phyloP scores from a whole-genome alignment of 495 filamentous ascomycete species.

The Penicillium chermesinum region DNA sequence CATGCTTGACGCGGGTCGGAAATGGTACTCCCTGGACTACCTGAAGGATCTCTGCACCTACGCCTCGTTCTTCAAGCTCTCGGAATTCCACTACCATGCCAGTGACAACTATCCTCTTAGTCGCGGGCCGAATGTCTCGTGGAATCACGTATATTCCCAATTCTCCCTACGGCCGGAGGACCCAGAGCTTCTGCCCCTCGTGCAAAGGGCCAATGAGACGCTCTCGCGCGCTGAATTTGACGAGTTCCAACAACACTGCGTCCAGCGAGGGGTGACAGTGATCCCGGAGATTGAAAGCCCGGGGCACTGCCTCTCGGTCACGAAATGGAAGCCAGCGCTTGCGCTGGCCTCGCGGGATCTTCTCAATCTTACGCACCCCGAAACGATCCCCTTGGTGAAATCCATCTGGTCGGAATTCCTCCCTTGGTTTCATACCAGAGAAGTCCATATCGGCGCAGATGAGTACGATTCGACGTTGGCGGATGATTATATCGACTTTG shows the following conservation, averaged over 20 bases:
- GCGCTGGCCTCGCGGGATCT: conserved; percentile 47
- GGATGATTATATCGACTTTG: conserved; percentile 50
- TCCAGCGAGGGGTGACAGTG: conserved; percentile 46
- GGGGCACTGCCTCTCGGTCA: conserved; percentile 48
- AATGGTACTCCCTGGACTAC: conserved; percentile 50
- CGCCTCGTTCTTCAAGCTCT: conserved; percentile 53
- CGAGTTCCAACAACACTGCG: conserved; percentile 48
- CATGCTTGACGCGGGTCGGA: conserved; percentile 51
- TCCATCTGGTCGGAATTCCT: conserved; percentile 52
- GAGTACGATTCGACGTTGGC: conserved; percentile 48
- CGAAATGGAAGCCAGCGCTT: conserved; percentile 53
- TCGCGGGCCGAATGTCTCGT: conserved; percentile 47
- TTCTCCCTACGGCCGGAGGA: conserved; percentile 45
- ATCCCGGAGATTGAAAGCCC: conserved; percentile 54
- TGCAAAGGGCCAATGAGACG: conserved; percentile 46
- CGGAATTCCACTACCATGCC: conserved; percentile 54
- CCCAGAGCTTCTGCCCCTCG: conserved; percentile 33
- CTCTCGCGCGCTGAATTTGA: conserved; percentile 43
- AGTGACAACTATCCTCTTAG: conserved; percentile 54
- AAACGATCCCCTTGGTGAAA: conserved; percentile 49
- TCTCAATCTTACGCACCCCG: conserved; percentile 50
- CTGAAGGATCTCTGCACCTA: conserved; percentile 55
- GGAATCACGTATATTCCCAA: conserved; percentile 48
- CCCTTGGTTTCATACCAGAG: conserved; percentile 52
- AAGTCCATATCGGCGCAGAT: conserved; percentile 54